A percentile compares a stretch with the other conserved stretches of the same genome.
These are phyloP conservation scores for Anethum foeniculum DNA, from an alignment of 140 eudicot genomes.

Conservation along the genomic window DNA sequence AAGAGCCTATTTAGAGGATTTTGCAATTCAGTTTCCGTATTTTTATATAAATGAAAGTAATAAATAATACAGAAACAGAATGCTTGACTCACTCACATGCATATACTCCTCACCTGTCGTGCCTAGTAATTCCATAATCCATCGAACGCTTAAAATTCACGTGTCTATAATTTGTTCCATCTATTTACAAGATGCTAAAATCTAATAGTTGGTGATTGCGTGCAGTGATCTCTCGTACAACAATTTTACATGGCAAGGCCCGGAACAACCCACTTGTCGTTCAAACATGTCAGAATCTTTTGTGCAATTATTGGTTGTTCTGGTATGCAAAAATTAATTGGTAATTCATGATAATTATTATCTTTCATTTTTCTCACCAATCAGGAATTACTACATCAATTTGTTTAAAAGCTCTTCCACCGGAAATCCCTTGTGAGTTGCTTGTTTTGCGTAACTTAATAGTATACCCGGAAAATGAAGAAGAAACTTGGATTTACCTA, in stretches of 20 bases:
- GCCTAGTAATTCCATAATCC: background rate
- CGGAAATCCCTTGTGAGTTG: slow-evolving; percentile 43
- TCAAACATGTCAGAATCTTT: slow-evolving; percentile 40
- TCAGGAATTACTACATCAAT: slow-evolving; percentile 60
- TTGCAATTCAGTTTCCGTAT: background rate
- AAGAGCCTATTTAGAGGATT: background rate
- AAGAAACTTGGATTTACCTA: background rate
- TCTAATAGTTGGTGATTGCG: slow-evolving; percentile 12
- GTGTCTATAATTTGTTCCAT: background rate
- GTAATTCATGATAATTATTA: background rate
- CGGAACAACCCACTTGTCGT: slow-evolving; percentile 53
- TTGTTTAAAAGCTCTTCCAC: slow-evolving; percentile 68
- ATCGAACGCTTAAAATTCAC: background rate
- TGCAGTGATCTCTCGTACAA: slow-evolving; percentile 88
- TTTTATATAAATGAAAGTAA: background rate
- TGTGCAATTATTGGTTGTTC: background rate
- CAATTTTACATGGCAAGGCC: slow-evolving; percentile 73
- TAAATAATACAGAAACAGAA: background rate
- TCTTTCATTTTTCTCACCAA: background rate
- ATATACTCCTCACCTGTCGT: background rate
- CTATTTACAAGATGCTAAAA: background rate
- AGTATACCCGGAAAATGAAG: background rate
- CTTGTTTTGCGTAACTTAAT: background rate
- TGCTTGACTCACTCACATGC: background rate
- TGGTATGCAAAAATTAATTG: background rate